A percentile compares a stretch with the other conserved stretches of the same genome.
Conservation (phyloP, 2,329 filamentous ascomycete species). For the Aureobasidium subglaciale region DNA sequence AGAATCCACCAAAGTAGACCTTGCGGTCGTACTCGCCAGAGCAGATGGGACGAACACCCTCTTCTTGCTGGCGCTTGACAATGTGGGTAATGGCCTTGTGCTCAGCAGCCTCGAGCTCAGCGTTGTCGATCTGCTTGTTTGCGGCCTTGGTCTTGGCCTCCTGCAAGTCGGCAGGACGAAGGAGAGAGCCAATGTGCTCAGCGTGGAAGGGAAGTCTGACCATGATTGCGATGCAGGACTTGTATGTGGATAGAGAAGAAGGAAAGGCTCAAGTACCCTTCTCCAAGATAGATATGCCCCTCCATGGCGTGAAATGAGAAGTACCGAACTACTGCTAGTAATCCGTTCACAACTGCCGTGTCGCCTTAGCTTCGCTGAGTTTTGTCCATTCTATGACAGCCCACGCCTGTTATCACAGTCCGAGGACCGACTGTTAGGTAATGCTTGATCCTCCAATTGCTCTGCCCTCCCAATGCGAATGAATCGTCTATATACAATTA, state of each 20-base stretch:
- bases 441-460: not conserved
- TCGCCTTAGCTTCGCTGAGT: not conserved
- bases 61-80: slow-evolving; percentile 56
- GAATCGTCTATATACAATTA: not conserved
- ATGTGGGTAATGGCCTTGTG: slow-evolving; percentile 58
- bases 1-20: slow-evolving; percentile 34
- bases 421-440: slow-evolving; percentile 1
- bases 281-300: slow-evolving; percentile 2
- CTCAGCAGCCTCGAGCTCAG: slow-evolving; percentile 57
- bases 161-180: slow-evolving; percentile 57
- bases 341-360: slow-evolving; percentile 7
- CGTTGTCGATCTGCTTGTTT: slow-evolving; percentile 46
- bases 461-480: not conserved
- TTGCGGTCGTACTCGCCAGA: slow-evolving; percentile 58
- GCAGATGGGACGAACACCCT: slow-evolving; percentile 57
- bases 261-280: not conserved
- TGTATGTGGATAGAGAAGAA: not conserved
- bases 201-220: slow-evolving; percentile 56
- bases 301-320: slow-evolving; percentile 3
- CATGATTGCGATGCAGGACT: slow-evolving; percentile 9
- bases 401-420: slow-evolving; percentile 3
- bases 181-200: slow-evolving; percentile 66
- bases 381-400: slow-evolving; percentile 13
- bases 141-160: slow-evolving; percentile 51
- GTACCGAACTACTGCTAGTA: slow-evolving; percentile 6